A percentile compares a stretch with the other conserved stretches of the same genome.
Evolutionary conservation across 352 stramenopile genomes (phyloP).

Genomic region (Phytopythium litorale): DNA sequence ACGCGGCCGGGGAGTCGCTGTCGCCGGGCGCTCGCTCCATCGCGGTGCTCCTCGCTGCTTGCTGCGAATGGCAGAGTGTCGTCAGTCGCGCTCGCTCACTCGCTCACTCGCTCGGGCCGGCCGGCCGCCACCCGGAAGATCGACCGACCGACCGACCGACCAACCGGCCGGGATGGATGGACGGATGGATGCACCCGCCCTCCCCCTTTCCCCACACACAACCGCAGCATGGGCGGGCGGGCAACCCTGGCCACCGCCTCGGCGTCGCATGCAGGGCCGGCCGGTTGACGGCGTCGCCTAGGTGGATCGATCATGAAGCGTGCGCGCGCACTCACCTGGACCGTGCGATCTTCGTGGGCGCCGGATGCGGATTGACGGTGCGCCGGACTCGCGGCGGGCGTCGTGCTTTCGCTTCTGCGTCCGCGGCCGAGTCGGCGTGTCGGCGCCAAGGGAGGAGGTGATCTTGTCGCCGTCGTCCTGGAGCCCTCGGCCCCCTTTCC

Average conservation of each 20-base stretch:
- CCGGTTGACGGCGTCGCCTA: too few relatives aligned
- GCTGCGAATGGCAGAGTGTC: slow-evolving; percentile 1
- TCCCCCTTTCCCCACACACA: slow-evolving; percentile 3
- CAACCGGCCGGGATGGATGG: slow-evolving; percentile 1
- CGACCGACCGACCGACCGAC: not conserved
- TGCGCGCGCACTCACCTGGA: not conserved
- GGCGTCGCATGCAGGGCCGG: not conserved
- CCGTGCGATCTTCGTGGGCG: not conserved
- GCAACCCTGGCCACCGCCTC: not conserved
- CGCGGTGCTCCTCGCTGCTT: not conserved
- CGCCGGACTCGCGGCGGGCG: not conserved
- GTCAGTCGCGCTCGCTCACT: not conserved
- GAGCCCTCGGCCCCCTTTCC: not conserved
- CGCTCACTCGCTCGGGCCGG: too few relatives aligned
- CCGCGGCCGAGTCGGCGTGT: not conserved
- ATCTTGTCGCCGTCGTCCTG: slow-evolving; percentile 6
- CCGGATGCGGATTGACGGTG: not conserved
- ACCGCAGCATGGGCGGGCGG: not conserved
- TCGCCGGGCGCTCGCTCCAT: not conserved
- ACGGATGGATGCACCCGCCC: slow-evolving; percentile 7
- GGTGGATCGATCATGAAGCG: too few relatives aligned
- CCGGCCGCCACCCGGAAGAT: not conserved
- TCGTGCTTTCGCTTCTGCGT: slow-evolving; percentile 5
- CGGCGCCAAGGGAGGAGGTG: not conserved
- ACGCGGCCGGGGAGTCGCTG: slow-evolving; percentile 6